Conservation (phyloP, 495 filamentous ascomycete species). For the Bathelium albidoporum region DNA sequence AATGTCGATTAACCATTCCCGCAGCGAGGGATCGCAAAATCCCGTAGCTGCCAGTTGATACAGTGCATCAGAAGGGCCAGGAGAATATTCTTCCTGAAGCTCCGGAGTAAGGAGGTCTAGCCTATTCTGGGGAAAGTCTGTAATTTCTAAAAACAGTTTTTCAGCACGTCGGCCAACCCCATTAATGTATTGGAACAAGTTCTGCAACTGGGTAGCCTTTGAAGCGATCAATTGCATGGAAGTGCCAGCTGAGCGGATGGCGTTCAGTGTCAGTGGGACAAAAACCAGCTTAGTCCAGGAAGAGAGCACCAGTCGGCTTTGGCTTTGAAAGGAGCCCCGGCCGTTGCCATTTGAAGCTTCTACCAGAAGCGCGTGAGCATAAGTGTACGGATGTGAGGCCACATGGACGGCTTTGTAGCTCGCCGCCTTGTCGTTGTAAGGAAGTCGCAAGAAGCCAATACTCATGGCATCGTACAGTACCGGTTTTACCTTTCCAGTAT, state of each 20-base stretch:
- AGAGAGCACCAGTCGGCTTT: too few species aligned
- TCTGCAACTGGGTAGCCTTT: conserved; percentile 78
- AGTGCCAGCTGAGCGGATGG: conserved; percentile 66
- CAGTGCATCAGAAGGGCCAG: conserved; percentile 60
- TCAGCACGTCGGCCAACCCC: conserved; percentile 29
- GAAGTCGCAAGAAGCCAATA: conserved; percentile 55
- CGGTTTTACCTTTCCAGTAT: conserved; percentile 67
- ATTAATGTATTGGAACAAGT: conserved; percentile 68
- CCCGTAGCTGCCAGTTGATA: conserved; percentile 84
- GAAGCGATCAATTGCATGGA: conserved; percentile 75
- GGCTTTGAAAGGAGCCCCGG: too few species aligned
- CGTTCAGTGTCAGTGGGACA: conserved; percentile 71
- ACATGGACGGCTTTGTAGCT: conserved; percentile 35
- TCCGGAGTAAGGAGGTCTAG: conserved; percentile 46
- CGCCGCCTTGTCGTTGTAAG: conserved; percentile 1
- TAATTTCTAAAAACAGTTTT: background rate
- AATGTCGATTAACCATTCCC: conserved; percentile 84
- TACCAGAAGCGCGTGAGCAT: conserved; percentile 66
- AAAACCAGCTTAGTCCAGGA: conserved; percentile 41
- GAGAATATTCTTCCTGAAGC: conserved; percentile 46
- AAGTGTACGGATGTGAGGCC: conserved; percentile 60
- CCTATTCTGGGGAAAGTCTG: background rate
- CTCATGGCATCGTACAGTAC: conserved; percentile 86
- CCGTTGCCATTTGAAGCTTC: conserved; percentile 1
- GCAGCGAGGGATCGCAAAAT: conserved; percentile 61